Base-by-base conservation (phyloP, 23 red algal species). In the Cyanidium caldarium region DNA sequence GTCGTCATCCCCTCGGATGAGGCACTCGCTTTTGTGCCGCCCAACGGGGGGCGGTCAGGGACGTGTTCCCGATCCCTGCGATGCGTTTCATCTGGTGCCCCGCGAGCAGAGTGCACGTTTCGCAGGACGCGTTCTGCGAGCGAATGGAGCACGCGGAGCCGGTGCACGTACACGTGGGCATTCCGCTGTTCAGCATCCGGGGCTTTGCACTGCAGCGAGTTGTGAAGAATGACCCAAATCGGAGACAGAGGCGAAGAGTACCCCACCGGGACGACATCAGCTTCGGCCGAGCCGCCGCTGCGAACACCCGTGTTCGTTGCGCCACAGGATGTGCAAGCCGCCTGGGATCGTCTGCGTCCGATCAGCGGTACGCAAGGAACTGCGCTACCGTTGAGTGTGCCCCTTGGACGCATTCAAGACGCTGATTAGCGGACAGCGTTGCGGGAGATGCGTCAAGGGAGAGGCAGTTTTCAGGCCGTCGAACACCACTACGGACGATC, bases 171-270 rank as follows among this genome's bases (percentile, higher is more conserved):
- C 31, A 61, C 51, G 51, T 14, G 51, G n/a, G 51, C 51, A 25
- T 61, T 25, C 51, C 51, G 7, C 51, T 61, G 51, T 61, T 61
- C 21, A 61, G 10, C 23, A 61, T 61, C 23, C 51, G 51, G 10
- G 51, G 51, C 51, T 61, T 61, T 61, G 51, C 51, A 61, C 51
- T 61, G 51, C 51, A 61, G 23, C 51, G 51, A 28, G 51, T 61
- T 28, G 51, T 61, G n/a, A 28, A 61, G 51, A 28, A 61, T 5
- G n/a, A n/a, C n/a, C n/a, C n/a, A n/a, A n/a, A n/a, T n/a, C n/a
- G n/a, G n/a, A n/a, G n/a, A n/a, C n/a, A n/a, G n/a, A n/a, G n/a
- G n/a, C n/a, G n/a, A n/a, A n/a, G n/a, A n/a, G n/a, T n/a, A n/a
- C n/a, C n/a, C n/a, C n/a, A n/a, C n/a, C n/a, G n/a, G n/a, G n/a